Conservation (phyloP, 345 rosid species). For the Dimocarpus longan region DNA sequence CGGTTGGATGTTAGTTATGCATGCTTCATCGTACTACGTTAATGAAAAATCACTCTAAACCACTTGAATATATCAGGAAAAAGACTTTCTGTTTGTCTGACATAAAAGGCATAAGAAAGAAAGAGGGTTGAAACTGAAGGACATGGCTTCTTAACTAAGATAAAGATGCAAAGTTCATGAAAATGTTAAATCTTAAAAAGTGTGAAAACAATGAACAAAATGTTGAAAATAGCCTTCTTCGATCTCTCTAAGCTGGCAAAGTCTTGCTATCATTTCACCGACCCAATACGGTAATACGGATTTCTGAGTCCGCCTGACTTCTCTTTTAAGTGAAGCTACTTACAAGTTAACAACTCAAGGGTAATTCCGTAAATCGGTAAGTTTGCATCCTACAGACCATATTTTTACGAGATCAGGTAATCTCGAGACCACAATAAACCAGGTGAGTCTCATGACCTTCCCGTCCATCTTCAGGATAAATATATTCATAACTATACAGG, state of each 20-base stretch:
- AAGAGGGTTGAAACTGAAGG: no score
- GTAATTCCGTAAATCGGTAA: background rate
- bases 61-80: no score
- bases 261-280: slow-evolving; percentile 21
- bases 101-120: no score
- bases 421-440: background rate
- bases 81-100: no score
- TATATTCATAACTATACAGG: background rate
- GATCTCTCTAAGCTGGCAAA: background rate
- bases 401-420: background rate
- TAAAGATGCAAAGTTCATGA: no score
- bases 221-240: background rate
- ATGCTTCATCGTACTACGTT: background rate
- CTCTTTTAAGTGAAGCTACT: slow-evolving; percentile 37
- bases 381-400: background rate
- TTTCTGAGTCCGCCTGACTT: slow-evolving; percentile 14
- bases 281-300: background rate
- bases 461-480: background rate
- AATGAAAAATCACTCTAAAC: background rate
- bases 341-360: background rate
- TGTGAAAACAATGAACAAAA: background rate
- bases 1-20: background rate
- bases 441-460: background rate
- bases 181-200: background rate
- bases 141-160: no score